These are phyloP conservation scores for Alternaria metachromatica DNA, from an alignment of 2,329 filamentous ascomycete genomes.

Conservation along the genomic window DNA sequence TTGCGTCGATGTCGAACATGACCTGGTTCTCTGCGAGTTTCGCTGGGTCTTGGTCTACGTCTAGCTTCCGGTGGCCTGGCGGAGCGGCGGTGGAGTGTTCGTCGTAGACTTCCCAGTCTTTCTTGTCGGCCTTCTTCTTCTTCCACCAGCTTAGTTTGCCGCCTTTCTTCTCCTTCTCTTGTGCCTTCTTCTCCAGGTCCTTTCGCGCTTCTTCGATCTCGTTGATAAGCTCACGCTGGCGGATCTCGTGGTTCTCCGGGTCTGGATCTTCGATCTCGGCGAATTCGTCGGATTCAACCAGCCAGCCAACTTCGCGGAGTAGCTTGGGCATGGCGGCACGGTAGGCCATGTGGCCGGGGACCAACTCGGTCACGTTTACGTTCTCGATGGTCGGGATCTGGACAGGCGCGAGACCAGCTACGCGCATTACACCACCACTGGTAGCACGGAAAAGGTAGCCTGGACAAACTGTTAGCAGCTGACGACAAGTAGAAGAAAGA, in stretches of 20 bases:
- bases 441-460: slow-evolving; percentile 94
- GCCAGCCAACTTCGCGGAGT: slow-evolving; percentile 86
- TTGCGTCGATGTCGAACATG: slow-evolving; percentile 94
- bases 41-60: slow-evolving; percentile 54
- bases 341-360: slow-evolving; percentile 96
- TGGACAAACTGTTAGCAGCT: slow-evolving; percentile 25
- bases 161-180: slow-evolving; percentile 66
- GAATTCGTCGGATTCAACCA: slow-evolving; percentile 92
- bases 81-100: slow-evolving; percentile 53
- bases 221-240: slow-evolving; percentile 91
- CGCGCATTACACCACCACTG: slow-evolving; percentile 84
- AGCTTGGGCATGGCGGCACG: slow-evolving; percentile 88
- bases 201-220: slow-evolving; percentile 95
- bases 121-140: slow-evolving; percentile 80
- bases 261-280: slow-evolving; percentile 97
- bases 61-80: slow-evolving; percentile 19
- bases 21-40: slow-evolving; percentile 66
- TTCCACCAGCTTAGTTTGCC: slow-evolving; percentile 73
- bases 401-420: slow-evolving; percentile 82
- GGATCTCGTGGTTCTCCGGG: slow-evolving; percentile 85
- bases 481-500: neutral
- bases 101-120: slow-evolving; percentile 94
- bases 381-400: slow-evolving; percentile 88
- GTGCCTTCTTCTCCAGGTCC: slow-evolving; percentile 75
- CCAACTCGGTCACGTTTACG: slow-evolving; percentile 82